These are phyloP conservation scores for Saccharum officinarum DNA, from an alignment of 176 grass and related monocot species.

Conservation along the genomic window DNA sequence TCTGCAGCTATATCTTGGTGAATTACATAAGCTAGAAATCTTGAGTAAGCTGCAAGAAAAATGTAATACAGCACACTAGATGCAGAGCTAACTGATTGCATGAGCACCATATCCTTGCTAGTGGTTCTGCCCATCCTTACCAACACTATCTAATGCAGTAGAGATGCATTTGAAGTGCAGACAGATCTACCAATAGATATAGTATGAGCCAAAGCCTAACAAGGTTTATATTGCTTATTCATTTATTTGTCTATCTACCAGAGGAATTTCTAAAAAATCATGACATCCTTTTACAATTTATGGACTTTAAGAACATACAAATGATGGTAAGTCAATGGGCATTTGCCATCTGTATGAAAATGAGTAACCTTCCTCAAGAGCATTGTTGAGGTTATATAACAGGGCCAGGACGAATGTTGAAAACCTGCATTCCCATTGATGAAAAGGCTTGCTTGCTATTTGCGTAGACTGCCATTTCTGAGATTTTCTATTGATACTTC, in stretches of 20 bases:
- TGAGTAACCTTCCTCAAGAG: not conserved
- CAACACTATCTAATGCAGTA: not conserved
- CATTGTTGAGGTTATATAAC: not conserved
- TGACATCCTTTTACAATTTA: not conserved
- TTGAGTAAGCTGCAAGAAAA: slow-evolving; percentile 13
- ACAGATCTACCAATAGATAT: not conserved
- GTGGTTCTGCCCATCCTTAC: not conserved
- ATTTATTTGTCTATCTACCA: not conserved
- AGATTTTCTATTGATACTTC: not conserved
- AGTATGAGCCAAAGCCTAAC: not conserved
- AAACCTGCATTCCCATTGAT: not conserved
- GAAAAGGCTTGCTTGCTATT: not conserved
- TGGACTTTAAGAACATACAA: not conserved
- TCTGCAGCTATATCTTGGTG: slow-evolving; percentile 10
- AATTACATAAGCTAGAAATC: not conserved
- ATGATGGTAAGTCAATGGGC: not conserved
- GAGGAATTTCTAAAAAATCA: not conserved
- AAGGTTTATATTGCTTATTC: slow-evolving; percentile 14
- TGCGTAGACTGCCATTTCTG: not conserved
- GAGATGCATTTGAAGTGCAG: not conserved
- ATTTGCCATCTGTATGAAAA: not conserved
- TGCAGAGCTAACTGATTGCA: not conserved
- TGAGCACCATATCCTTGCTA: not conserved
- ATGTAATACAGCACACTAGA: not conserved
- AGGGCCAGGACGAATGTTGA: not conserved